These are phyloP conservation scores for Nelumbo lutea DNA, from an alignment of 164 flowering plant species.

Conservation along the genomic window DNA sequence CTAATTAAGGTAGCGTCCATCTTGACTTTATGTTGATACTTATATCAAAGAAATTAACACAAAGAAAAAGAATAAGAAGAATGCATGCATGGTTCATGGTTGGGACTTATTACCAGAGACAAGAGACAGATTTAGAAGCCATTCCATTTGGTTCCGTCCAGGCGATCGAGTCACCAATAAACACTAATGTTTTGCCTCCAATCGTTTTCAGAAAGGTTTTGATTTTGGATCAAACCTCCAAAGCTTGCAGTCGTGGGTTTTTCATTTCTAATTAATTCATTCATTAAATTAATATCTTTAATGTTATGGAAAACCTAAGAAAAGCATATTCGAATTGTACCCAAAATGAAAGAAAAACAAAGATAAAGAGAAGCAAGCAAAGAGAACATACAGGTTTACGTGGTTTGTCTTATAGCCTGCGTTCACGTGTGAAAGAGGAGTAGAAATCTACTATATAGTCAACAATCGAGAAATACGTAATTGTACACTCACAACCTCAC, in stretches of 20 bases:
- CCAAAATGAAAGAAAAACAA: too few species aligned
- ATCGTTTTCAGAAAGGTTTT: constrained; percentile 20
- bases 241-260: constrained; percentile 34
- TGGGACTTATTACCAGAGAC: constrained; percentile 22
- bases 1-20: too few species aligned
- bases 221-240: constrained; percentile 23
- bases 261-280: constrained; percentile 45
- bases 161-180: constrained; percentile 41
- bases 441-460: too few species aligned
- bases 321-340: too few species aligned
- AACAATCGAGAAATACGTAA: too few species aligned
- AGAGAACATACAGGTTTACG: too few species aligned
- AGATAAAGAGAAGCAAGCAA: too few species aligned
- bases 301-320: too few species aligned
- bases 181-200: constrained; percentile 32
- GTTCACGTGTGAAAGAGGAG: too few species aligned
- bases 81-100: not conserved
- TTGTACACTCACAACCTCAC: too few species aligned
- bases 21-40: not conserved
- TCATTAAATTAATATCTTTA: constrained; percentile 21
- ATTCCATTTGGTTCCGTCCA: constrained; percentile 45
- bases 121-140: constrained; percentile 34
- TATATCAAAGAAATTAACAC: not conserved
- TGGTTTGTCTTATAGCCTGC: too few species aligned
- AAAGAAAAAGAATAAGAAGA: not conserved